phyloP scores from a whole-genome alignment of 1,284 basidiomycete species.

The Pascua guehoae region DNA sequence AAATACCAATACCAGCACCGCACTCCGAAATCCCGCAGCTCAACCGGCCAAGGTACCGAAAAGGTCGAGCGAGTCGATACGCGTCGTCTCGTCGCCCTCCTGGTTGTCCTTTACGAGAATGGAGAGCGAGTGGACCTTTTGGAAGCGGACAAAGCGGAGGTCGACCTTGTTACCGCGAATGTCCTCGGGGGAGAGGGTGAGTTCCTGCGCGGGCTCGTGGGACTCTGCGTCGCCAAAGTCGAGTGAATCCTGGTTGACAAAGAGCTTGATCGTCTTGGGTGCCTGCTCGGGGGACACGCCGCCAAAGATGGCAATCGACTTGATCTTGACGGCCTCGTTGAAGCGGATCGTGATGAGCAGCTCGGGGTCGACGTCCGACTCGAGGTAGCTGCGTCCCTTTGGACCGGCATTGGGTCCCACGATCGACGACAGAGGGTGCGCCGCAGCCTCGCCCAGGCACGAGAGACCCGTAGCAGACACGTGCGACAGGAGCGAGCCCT shows the following conservation, averaged over 20 bases:
- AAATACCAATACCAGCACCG: too few species aligned
- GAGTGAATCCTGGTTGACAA: slow-evolving; percentile 63
- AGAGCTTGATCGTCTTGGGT: slow-evolving; percentile 61
- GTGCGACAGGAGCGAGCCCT: slow-evolving; percentile 38
- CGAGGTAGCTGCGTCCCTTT: slow-evolving; percentile 59
- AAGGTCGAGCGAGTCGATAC: slow-evolving; percentile 72
- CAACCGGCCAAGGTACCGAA: slow-evolving; percentile 52
- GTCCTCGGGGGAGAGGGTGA: slow-evolving; percentile 44
- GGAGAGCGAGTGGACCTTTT: slow-evolving; percentile 68
- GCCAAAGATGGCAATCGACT: slow-evolving; percentile 63
- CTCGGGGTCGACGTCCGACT: slow-evolving; percentile 71
- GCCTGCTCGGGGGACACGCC: slow-evolving; percentile 54
- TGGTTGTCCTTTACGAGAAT: slow-evolving; percentile 76
- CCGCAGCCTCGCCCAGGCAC: slow-evolving; percentile 69
- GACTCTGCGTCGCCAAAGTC: slow-evolving; percentile 58
- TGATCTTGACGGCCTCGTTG: slow-evolving; percentile 71
- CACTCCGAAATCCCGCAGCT: too few species aligned
- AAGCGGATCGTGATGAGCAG: slow-evolving; percentile 70
- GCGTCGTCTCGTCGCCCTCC: slow-evolving; percentile 66
- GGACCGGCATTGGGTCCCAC: slow-evolving; percentile 53
- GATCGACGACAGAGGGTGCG: slow-evolving; percentile 62
- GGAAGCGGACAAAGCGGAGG: slow-evolving; percentile 73
- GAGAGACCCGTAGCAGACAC: slow-evolving; percentile 53
- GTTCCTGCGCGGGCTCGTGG: slow-evolving; percentile 47
- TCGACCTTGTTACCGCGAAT: slow-evolving; percentile 59